Conservation (phyloP, 1,284 basidiomycete species). For the Apiotrichum gamsii region DNA sequence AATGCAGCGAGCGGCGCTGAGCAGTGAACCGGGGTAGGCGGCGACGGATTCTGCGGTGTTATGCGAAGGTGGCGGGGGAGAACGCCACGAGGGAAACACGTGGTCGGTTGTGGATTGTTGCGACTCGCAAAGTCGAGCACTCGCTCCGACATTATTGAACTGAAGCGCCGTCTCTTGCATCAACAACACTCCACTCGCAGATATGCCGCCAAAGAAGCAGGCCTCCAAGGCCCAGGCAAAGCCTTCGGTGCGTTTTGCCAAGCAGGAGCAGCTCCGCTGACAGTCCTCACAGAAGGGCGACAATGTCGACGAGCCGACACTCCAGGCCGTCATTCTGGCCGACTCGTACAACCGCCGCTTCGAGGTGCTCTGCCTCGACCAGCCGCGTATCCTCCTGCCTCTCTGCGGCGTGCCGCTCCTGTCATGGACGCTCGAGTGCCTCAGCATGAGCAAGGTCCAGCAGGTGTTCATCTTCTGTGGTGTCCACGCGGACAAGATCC, state of each 20-base stretch:
- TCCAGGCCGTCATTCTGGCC: conserved; percentile 88
- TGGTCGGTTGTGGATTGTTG: too few species aligned
- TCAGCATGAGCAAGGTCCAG: conserved; percentile 85
- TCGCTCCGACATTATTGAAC: too few species aligned
- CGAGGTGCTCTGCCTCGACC: conserved; percentile 73
- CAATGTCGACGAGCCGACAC: conserved; percentile 61
- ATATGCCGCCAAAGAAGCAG: conserved; percentile 43
- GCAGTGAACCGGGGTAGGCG: neutral
- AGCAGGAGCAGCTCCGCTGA: too few species aligned
- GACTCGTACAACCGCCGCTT: conserved; percentile 94
- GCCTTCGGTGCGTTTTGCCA: conserved; percentile 13
- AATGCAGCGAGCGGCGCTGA: neutral
- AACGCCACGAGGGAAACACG: too few species aligned
- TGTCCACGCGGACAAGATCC: conserved; percentile 77
- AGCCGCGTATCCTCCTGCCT: conserved; percentile 81
- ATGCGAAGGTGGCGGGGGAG: conserved; percentile 1
- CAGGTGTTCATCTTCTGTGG: conserved; percentile 91
- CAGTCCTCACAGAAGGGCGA: conserved; percentile 40
- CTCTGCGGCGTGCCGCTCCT: conserved; percentile 89
- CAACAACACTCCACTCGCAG: neutral
- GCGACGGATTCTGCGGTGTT: conserved; percentile 5
- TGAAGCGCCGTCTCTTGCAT: too few species aligned
- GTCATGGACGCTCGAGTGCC: conserved; percentile 92
- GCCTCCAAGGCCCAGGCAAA: conserved; percentile 28
- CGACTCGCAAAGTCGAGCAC: neutral